Evolutionary conservation across 805 yeast species (phyloP).

Genomic region (Candida nanaspora): DNA sequence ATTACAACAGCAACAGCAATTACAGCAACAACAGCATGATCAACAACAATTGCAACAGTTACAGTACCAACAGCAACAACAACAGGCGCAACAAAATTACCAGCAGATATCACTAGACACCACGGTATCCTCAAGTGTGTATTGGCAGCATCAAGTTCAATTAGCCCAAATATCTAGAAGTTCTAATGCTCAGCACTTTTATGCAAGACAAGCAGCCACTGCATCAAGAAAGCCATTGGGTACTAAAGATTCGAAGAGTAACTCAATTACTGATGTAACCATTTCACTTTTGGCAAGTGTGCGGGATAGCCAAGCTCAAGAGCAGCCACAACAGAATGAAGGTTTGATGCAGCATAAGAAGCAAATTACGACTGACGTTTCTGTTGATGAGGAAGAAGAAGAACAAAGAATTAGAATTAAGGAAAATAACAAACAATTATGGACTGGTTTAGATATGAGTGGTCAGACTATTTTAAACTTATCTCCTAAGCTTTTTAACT

Average conservation of each 20-base stretch:
- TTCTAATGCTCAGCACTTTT: conserved; percentile 65
- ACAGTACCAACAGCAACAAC: conserved; percentile 19
- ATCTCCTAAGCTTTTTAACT: conserved; percentile 70
- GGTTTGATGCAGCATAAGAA: conserved; percentile 29
- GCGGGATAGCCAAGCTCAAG: conserved; percentile 20
- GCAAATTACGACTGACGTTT: conserved; percentile 19
- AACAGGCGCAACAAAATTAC: conserved; percentile 17
- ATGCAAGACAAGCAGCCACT: conserved; percentile 78
- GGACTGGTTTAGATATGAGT: conserved; percentile 91
- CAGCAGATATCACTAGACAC: conserved; percentile 27
- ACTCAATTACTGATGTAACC: conserved; percentile 34
- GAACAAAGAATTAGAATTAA: conserved; percentile 55
- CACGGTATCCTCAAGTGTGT: conserved; percentile 29
- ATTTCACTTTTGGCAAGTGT: conserved; percentile 27
- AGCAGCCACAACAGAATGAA: conserved; percentile 8
- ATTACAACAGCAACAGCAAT: conserved; percentile 26
- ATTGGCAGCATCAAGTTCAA: conserved; percentile 78
- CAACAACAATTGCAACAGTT: conserved; percentile 16
- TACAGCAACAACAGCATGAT: conserved; percentile 20
- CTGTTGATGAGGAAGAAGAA: conserved; percentile 55
- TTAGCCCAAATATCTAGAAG: conserved; percentile 65
- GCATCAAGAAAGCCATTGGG: conserved; percentile 41
- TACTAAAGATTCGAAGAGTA: conserved; percentile 26
- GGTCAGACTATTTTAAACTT: conserved; percentile 77
- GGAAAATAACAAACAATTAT: conserved; percentile 67